Evolutionary conservation across 2,329 filamentous ascomycete species (phyloP).

Genomic region (Botryotinia calthae): DNA sequence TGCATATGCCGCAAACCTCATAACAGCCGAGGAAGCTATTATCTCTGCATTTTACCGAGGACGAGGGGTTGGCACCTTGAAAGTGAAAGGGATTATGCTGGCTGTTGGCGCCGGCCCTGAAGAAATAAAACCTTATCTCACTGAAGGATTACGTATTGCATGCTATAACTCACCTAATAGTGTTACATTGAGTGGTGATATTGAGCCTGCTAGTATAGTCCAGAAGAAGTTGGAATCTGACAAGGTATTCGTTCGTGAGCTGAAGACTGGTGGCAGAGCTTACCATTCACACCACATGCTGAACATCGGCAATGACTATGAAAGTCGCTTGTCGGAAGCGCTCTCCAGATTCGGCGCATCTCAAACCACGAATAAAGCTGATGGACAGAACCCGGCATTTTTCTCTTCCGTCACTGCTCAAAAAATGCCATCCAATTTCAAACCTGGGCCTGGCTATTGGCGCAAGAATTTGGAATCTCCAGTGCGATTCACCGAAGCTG

Average conservation of each 20-base stretch:
- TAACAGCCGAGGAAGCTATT: constrained; percentile 39
- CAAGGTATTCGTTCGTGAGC: constrained; percentile 25
- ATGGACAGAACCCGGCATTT: background rate
- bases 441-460: constrained; percentile 23
- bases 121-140: constrained; percentile 4
- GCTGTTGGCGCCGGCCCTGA: constrained; percentile 24
- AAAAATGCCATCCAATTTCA: background rate
- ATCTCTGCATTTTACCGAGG: constrained; percentile 46
- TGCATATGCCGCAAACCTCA: constrained; percentile 42
- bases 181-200: constrained; percentile 31
- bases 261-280: constrained; percentile 20
- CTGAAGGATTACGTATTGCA: constrained; percentile 26
- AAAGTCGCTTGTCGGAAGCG: constrained; percentile 8
- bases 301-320: constrained; percentile 15
- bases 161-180: constrained; percentile 32
- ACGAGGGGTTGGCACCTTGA: constrained; percentile 15
- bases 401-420: constrained; percentile 6
- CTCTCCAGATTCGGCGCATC: background rate
- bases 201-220: background rate
- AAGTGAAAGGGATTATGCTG: constrained; percentile 21
- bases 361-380: background rate
- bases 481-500: constrained; percentile 23
- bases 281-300: constrained; percentile 25
- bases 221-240: constrained; percentile 19
- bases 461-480: constrained; percentile 22